Conservation (phyloP, 352 stramenopile genomes). For the Globisporangium abappressorium region DNA sequence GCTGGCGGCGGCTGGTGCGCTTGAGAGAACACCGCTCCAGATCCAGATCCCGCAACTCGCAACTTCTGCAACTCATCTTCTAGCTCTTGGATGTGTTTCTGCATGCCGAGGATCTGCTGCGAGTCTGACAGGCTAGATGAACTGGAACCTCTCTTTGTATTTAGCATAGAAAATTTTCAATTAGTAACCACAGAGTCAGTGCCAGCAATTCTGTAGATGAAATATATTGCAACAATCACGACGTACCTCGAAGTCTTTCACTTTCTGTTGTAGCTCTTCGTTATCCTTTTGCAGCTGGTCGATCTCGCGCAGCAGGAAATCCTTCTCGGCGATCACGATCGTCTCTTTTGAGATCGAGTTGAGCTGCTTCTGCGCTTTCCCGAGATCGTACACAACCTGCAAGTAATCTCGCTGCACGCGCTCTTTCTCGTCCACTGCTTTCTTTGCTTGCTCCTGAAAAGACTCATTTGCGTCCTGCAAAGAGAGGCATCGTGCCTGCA, state of each 20-base stretch:
- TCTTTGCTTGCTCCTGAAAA: constrained; percentile 29
- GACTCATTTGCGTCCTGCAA: constrained; percentile 36
- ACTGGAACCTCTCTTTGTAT: constrained; percentile 2
- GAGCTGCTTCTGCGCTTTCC: constrained; percentile 43
- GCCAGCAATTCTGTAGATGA: neutral
- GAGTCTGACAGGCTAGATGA: neutral
- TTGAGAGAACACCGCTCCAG: neutral
- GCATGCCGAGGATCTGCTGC: constrained; percentile 18
- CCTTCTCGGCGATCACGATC: constrained; percentile 24
- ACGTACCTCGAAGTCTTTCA: constrained; percentile 28
- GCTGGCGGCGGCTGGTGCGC: constrained; percentile 6
- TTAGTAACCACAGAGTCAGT: neutral
- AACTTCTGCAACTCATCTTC: constrained; percentile 22
- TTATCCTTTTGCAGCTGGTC: constrained; percentile 32
- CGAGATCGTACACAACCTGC: constrained; percentile 46
- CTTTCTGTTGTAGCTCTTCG: constrained; percentile 24
- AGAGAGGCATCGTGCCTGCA: constrained; percentile 27
- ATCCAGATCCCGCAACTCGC: neutral
- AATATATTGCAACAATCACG: neutral
- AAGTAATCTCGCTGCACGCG: constrained; percentile 46
- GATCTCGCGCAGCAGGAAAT: constrained; percentile 34
- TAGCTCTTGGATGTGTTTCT: constrained; percentile 27
- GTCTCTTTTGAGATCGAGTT: constrained; percentile 36
- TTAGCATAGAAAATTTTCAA: neutral
- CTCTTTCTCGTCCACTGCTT: constrained; percentile 35